phyloP scores from a whole-genome alignment of 2,329 filamentous ascomycete species.

The Coleophoma eucalyptorum region DNA sequence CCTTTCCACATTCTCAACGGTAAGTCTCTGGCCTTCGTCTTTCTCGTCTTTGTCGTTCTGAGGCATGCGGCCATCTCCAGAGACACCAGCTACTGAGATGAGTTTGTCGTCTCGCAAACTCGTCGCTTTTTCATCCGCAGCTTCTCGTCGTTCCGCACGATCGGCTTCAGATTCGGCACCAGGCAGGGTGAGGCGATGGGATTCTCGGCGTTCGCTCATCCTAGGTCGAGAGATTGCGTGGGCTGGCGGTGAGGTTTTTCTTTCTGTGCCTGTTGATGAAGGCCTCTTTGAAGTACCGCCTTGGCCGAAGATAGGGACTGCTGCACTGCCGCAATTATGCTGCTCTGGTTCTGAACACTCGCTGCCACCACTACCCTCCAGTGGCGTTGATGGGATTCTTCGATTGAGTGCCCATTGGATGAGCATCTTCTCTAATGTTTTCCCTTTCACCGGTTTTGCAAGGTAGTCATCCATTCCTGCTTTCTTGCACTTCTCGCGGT shows the following conservation, averaged over 20 bases:
- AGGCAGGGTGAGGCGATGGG: constrained; percentile 19
- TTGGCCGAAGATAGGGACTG: constrained; percentile 15
- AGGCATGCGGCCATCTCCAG: constrained; percentile 23
- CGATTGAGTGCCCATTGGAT: constrained; percentile 59
- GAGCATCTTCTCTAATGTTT: constrained; percentile 66
- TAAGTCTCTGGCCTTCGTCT: constrained; percentile 38
- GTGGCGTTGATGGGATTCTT: constrained; percentile 20
- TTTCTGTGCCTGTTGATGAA: constrained; percentile 4
- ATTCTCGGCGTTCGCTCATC: constrained; percentile 15
- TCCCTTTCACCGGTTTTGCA: constrained; percentile 68
- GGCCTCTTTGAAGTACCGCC: constrained; percentile 15
- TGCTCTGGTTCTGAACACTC: constrained; percentile 20
- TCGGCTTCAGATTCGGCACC: constrained; percentile 35
- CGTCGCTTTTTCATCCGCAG: constrained; percentile 51
- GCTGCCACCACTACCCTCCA: constrained; percentile 10
- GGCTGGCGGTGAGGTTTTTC: constrained; percentile 17
- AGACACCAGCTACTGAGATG: constrained; percentile 25
- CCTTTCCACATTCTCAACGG: constrained; percentile 50
- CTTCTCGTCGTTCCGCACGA: constrained; percentile 38
- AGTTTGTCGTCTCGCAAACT: constrained; percentile 50
- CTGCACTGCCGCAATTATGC: constrained; percentile 16
- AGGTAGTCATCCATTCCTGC: constrained; percentile 77
- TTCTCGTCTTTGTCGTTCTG: neutral
- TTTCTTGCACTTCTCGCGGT: constrained; percentile 68
- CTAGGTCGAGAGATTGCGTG: constrained; percentile 6